Base-by-base conservation (phyloP, 768 basidiomycete genomes). In the Mrakia blollopis region DNA sequence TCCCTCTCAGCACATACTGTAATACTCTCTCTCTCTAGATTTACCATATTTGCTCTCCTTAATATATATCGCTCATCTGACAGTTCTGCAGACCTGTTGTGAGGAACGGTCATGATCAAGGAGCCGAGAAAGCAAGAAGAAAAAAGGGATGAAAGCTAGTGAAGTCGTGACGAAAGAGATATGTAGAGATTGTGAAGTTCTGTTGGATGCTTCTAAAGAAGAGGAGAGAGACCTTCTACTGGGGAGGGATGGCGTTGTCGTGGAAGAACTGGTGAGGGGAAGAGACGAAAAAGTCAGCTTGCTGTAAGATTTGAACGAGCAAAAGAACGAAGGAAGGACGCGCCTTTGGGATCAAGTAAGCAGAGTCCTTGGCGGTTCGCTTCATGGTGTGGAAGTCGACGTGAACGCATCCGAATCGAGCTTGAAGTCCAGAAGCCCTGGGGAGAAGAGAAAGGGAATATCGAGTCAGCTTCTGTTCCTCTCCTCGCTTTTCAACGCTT, bases 321-420 rank as follows among this genome's bases (percentile, higher is more conserved):
- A 10, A 52, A 1, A 28, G 28, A 4, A 32, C 9, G 28, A 25
- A 8, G 67, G 21, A 44, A 30, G 11, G 4, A 73, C 61, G 3
- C 8, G 60, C 72, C 72, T 73, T 85, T 63, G 87, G 80, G 21
- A 90, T 81, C 83, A 89, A 89, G 77, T 85, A 86, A 41, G 87
- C 88, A 21, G 88, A 89, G 23, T 87, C 87, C 80, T 91, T 91
- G 23, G 89, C 89, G 80, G 86, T 87, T 28, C 90, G 86, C 83
- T 88, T 85, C 83, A 89, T 90, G 6, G 89, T 90, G 74, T 87
- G 83, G 82, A 89, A 91, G 84, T 91, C 88, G 72, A 91, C 89
- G 80, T 91, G 90, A 32, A 89, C 90, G 74, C 89, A 86, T 74
- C 90, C 90, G 80, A 91, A 91, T 8, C 90, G 88, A 10, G 89